Base-by-base conservation (phyloP, 2,329 filamentous ascomycete genomes). In the Fusarium nelsonii region DNA sequence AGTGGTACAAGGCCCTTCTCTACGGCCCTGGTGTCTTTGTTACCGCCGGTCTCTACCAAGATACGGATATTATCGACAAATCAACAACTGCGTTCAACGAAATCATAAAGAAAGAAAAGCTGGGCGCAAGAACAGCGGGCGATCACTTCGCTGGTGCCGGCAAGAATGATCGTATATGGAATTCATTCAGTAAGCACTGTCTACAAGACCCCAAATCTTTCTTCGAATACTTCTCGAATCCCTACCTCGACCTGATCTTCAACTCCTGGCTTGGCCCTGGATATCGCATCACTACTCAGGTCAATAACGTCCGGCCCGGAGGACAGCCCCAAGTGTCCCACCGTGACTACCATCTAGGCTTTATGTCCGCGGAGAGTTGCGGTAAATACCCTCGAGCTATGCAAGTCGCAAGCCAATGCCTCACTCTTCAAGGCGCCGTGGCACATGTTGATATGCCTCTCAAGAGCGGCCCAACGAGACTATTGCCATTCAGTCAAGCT, bases 301-400 rank as follows among this genome's bases (percentile, higher is more conserved):
- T 89, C 40, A 91, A 91, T 72, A 83, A 89, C 49, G 88, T 90
- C 10, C 83, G 84, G 41, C 87, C 88, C 0, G 86, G 87, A 18
- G 86, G 86, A 1, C 78, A 81, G 36, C 80, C 88, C 1, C 88
- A 91, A 71, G 82, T 84, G 30, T 80, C 80, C 9, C 88, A 91
- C 72, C 82, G 88, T 2, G 88, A 91, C 72, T 90, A 90, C 72
- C 88, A 90, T 70, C 81, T 91, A 2, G 88, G 88, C 0, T 90
- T 90, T 76, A 87, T 89, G 74, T 85, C 83, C 1, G 73, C 80
- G 4, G 81, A 81, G 8, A 78, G 77, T 2, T 83, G 81, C 43
- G 79, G 80, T 0, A 76, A 73, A 18, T 87, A 84, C 62, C 88
- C 88, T 0, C 81, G 80, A 39, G 81, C 81, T 1, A 80, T 84